Percentiles rank a stretch among this genome's conserved stretches.
Conservation (phyloP, 176 grass and related monocot species). For the Panicum miliaceum region DNA sequence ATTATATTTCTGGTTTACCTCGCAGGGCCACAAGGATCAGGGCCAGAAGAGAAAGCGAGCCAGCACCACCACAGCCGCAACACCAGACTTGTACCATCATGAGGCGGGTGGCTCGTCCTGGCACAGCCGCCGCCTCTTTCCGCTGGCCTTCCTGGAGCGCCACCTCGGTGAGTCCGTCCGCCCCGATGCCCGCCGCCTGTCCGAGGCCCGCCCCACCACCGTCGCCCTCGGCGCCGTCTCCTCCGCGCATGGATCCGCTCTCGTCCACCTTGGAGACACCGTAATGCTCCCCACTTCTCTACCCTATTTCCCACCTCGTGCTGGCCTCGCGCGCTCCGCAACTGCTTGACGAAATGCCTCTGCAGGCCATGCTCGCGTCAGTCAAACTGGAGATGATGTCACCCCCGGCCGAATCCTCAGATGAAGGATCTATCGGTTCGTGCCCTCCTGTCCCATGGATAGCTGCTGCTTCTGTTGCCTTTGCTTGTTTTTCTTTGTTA, state of each 20-base stretch:
- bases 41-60: too few species aligned
- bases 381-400: conserved; percentile 94
- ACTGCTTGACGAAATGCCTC: conserved; percentile 56
- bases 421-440: conserved; percentile 83
- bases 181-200: conserved; percentile 65
- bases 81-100: too few species aligned
- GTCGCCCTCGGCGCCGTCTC: conserved; percentile 69
- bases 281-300: conserved; percentile 23
- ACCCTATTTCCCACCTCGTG: not conserved
- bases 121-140: conserved; percentile 86
- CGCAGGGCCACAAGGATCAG: too few species aligned
- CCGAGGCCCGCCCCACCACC: conserved; percentile 59
- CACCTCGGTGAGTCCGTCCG: conserved; percentile 73
- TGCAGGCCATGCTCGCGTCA: conserved; percentile 83
- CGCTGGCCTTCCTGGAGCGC: conserved; percentile 71
- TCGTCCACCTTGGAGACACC: conserved; percentile 82
- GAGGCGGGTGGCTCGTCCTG: too few species aligned
- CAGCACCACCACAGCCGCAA: too few species aligned
- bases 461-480: conserved; percentile 9
- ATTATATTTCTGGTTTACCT: too few species aligned
- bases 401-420: conserved; percentile 54
- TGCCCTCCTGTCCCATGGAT: conserved; percentile 21
- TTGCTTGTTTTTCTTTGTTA: conserved; percentile 3
- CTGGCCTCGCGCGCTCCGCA: not conserved
- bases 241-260: conserved; percentile 68